Evolutionary conservation across 805 yeast genomes (phyloP), one percentile per base, ranked within the genome.

Genomic region (Wickerhamiella hasegawae): DNA sequence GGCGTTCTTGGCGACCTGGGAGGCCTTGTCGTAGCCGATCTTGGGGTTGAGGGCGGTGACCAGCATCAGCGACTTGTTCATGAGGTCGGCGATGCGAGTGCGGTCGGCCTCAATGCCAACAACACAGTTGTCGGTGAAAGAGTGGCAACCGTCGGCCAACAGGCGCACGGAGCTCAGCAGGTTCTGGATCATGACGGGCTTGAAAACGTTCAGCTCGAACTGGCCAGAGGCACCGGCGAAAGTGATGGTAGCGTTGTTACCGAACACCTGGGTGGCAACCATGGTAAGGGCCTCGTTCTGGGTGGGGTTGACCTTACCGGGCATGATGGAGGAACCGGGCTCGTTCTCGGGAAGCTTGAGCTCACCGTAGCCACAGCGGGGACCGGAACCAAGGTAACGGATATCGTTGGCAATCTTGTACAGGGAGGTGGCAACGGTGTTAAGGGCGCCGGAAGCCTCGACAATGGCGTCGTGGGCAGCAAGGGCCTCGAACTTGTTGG

Each of bases 321-420:
- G 98, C 98, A 90, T 90, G 62, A 90, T 90, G 20, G 96, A 84
- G 40, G 96, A 83, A 55, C 98, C 98, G 39, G 98, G 98, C 67
- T 90, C 98, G 62, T 90, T 90, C 67, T 87, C 97, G 44, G 98
- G 98, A 49, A 90, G 68, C 19, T 83, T 56, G 48, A 90, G 73
- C 65, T 90, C 98, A 38, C 96, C 96, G 64, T 90, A 90, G 44
- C 98, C 98, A 65, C 98, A 90, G 67, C 98, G 79, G 57, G 98
- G 98, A 53, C 98, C 98, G 32, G 95, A 82, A 45, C 97, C 98
- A 50, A 90, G 73, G 71, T 90, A 90, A 65, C 98, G 73, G 60
- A 90, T 90, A 60, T 90, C 98, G 62, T 90, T 83, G 51, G 96
- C 97, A 51, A 90, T 90, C 71, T 90, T 90, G 76, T 66, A 90